Percentiles rank a stretch among this genome's conserved stretches.
phyloP scores from a whole-genome alignment of 208 protist species.

The Herpetomonas samuelpessoai region DNA sequence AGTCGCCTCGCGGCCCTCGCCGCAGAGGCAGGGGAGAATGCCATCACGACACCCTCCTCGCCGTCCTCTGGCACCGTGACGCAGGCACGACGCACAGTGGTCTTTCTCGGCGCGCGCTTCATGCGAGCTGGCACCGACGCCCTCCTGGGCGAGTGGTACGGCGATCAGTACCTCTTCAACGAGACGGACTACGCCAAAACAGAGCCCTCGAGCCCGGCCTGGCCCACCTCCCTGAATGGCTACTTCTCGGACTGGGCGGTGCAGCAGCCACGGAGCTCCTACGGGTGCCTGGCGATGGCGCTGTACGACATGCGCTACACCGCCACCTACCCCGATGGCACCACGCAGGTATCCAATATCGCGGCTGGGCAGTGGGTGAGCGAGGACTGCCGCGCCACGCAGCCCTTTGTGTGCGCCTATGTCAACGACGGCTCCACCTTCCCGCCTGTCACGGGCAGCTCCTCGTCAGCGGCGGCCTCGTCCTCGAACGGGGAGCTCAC shows the following conservation, averaged over 20 bases:
- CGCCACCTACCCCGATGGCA: background rate
- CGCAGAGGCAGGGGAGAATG: background rate
- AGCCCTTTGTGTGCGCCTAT: conserved; percentile 70
- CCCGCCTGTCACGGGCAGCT: conserved; percentile 18
- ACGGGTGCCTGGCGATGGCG: conserved; percentile 44
- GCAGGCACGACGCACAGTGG: conserved; percentile 14
- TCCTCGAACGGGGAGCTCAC: background rate
- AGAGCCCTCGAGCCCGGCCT: conserved; percentile 45
- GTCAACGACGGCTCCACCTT: conserved; percentile 58
- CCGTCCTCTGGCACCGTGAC: background rate
- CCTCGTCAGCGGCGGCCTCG: conserved; percentile 8
- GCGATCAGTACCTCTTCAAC: conserved; percentile 35
- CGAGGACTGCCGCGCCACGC: conserved; percentile 35
- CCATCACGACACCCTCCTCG: background rate
- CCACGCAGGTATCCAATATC: background rate
- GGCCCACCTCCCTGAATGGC: conserved; percentile 46
- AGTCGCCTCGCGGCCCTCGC: background rate
- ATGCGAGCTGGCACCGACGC: conserved; percentile 35
- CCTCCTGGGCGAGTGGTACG: conserved; percentile 53
- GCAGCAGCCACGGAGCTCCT: conserved; percentile 29
- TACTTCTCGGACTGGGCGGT: conserved; percentile 48
- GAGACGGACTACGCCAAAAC: conserved; percentile 19
- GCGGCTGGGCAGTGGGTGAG: conserved; percentile 35
- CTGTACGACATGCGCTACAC: conserved; percentile 8
- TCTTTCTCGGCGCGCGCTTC: conserved; percentile 53